Conservation (phyloP, 768 basidiomycete species). For the Kwoniella sp. region DNA sequence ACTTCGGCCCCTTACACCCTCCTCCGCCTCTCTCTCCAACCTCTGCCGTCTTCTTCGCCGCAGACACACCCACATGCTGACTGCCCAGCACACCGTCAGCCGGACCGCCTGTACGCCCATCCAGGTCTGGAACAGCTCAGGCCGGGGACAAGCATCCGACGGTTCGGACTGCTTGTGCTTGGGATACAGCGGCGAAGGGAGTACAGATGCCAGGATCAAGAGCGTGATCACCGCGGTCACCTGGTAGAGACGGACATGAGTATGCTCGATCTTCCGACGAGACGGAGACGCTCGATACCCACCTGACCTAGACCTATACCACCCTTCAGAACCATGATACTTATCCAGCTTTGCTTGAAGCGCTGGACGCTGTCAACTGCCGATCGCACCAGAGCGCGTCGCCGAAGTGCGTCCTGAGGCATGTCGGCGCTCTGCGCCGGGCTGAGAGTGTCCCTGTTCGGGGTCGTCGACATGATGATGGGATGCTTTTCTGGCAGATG, state of each 20-base stretch:
- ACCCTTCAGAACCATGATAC: conserved; percentile 35
- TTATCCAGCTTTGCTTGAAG: conserved; percentile 36
- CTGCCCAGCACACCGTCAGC: conserved; percentile 31
- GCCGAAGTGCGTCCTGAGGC: neutral
- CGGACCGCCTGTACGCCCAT: conserved; percentile 31
- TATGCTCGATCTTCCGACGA: neutral
- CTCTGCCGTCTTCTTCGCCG: conserved; percentile 2
- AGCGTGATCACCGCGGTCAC: conserved; percentile 26
- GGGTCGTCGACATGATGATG: too few species aligned
- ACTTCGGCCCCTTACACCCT: too few species aligned
- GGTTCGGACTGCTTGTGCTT: conserved; percentile 18
- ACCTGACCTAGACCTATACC: conserved; percentile 39
- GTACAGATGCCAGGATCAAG: conserved; percentile 24
- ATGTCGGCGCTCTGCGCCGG: too few species aligned
- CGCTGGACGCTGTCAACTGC: conserved; percentile 27
- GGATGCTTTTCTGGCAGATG: too few species aligned
- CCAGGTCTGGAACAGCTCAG: conserved; percentile 35
- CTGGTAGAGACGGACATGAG: conserved; percentile 9
- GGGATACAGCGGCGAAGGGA: conserved; percentile 23
- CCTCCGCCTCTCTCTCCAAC: too few species aligned
- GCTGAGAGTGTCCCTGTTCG: neutral
- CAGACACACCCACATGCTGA: conserved; percentile 35
- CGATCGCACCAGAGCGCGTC: conserved; percentile 13
- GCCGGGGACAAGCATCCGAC: conserved; percentile 24
- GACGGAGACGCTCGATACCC: conserved; percentile 4